Conservation (phyloP, 345 rosid species). For the Trapa incisa region DNA sequence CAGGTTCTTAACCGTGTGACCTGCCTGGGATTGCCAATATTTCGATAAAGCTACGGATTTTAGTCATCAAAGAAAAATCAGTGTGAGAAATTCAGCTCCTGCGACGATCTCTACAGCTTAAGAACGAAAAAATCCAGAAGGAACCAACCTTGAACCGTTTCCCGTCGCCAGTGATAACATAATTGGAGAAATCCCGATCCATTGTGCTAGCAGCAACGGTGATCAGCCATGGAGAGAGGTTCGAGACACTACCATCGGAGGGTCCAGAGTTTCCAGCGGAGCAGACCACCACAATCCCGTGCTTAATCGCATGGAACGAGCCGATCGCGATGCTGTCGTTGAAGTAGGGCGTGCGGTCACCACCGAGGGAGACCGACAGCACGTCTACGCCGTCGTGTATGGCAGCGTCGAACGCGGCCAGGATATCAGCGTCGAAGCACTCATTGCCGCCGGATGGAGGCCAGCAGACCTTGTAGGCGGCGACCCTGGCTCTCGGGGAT, state of each 20-base stretch:
- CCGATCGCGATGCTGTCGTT: constrained; percentile 60
- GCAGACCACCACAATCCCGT: constrained; percentile 46
- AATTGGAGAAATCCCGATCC: constrained; percentile 71
- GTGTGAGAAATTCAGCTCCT: not conserved
- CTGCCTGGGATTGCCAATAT: not conserved
- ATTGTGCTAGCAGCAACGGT: constrained; percentile 85
- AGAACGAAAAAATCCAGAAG: not conserved
- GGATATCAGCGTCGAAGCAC: constrained; percentile 67
- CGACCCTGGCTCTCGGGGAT: constrained; percentile 67
- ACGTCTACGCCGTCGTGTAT: constrained; percentile 73
- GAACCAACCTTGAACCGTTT: constrained; percentile 42
- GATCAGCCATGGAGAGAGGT: constrained; percentile 76
- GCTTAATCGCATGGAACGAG: constrained; percentile 61
- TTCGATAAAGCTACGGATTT: not conserved
- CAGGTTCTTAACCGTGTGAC: not conserved
- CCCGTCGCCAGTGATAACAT: constrained; percentile 45
- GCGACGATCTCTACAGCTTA: not conserved
- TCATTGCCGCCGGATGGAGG: constrained; percentile 24
- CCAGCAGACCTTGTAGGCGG: constrained; percentile 88
- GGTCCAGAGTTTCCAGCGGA: constrained; percentile 90
- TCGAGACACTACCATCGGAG: constrained; percentile 40
- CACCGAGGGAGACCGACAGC: constrained; percentile 62
- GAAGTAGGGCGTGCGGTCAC: constrained; percentile 25
- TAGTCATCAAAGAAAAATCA: not conserved
- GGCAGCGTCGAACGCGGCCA: constrained; percentile 61